These are phyloP conservation scores for Trichocladium uniseriatum DNA, from an alignment of 495 filamentous ascomycete genomes.

Conservation along the genomic window DNA sequence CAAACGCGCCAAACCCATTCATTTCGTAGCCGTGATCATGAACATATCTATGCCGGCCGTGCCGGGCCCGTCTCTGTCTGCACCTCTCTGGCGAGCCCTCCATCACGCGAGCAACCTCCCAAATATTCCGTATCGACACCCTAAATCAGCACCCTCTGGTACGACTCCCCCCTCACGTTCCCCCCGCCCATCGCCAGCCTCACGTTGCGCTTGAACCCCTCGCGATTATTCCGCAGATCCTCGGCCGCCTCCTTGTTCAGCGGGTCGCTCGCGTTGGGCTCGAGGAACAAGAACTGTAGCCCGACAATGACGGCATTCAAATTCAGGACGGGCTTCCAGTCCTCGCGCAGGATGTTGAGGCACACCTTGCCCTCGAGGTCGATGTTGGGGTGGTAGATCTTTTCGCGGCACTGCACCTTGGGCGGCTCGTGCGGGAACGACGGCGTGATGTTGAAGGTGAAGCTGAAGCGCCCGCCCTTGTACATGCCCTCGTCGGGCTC, in stretches of 20 bases:
- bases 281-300: conserved; percentile 94
- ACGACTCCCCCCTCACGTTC: conserved; percentile 57
- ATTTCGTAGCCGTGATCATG: conserved; percentile 13
- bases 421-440: conserved; percentile 97
- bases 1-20: conserved; percentile 2
- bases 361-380: conserved; percentile 97
- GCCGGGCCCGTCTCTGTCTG: neutral
- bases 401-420: conserved; percentile 95
- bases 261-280: conserved; percentile 94
- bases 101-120: too few species aligned
- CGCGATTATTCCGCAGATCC: conserved; percentile 73
- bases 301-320: conserved; percentile 95
- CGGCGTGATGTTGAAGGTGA: conserved; percentile 84
- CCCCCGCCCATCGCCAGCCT: conserved; percentile 73
- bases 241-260: conserved; percentile 96
- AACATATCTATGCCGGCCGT: too few species aligned
- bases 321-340: conserved; percentile 98
- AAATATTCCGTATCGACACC: neutral
- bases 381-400: conserved; percentile 99
- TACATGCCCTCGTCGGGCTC: conserved; percentile 98
- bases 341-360: conserved; percentile 90
- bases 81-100: neutral
- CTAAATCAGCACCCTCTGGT: conserved; percentile 57
- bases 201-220: conserved; percentile 87
- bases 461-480: conserved; percentile 78